Conservation (phyloP, 306 rosid species). For the Fagus sylvatica region DNA sequence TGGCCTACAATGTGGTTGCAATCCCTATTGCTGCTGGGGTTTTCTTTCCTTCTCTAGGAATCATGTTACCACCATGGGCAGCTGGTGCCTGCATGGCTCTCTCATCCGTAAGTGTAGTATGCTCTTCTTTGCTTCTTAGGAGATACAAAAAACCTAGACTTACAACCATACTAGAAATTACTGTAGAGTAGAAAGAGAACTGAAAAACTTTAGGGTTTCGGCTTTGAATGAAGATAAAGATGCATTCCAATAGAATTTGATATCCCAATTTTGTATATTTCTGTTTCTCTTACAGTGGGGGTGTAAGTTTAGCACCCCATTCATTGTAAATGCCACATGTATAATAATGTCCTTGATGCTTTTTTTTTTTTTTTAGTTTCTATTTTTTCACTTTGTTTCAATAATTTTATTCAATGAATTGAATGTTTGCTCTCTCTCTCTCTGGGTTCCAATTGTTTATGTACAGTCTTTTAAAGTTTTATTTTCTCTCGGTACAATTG, state of each 20-base stretch:
- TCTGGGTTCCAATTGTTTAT: neutral
- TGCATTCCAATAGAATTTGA: constrained; percentile 26
- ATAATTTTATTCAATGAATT: neutral
- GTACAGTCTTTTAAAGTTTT: no score
- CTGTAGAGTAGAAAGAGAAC: constrained; percentile 62
- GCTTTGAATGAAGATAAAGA: constrained; percentile 31
- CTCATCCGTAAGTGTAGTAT: constrained; percentile 90
- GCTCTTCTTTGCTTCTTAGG: constrained; percentile 85
- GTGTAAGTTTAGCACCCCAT: constrained; percentile 41
- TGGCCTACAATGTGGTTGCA: constrained; percentile 84
- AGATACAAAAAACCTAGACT: constrained; percentile 84
- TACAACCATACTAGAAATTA: constrained; percentile 74
- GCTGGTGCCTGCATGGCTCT: constrained; percentile 99
- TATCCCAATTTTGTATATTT: constrained; percentile 48
- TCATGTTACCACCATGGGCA: constrained; percentile 92
- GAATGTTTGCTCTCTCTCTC: neutral
- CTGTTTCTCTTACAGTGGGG: constrained; percentile 22
- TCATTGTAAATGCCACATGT: constrained; percentile 45
- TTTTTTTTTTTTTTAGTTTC: neutral
- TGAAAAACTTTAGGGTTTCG: constrained; percentile 22
- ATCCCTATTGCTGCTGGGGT: constrained; percentile 93
- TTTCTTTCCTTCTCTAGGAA: constrained; percentile 66
- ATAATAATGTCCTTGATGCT: constrained; percentile 9
- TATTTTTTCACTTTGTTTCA: neutral
- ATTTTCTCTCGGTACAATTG: no score